Evolutionary conservation across 257 asterid genomes (phyloP), one percentile per base, ranked within the genome.

Genomic region (Rauvolfia tetraphylla): DNA sequence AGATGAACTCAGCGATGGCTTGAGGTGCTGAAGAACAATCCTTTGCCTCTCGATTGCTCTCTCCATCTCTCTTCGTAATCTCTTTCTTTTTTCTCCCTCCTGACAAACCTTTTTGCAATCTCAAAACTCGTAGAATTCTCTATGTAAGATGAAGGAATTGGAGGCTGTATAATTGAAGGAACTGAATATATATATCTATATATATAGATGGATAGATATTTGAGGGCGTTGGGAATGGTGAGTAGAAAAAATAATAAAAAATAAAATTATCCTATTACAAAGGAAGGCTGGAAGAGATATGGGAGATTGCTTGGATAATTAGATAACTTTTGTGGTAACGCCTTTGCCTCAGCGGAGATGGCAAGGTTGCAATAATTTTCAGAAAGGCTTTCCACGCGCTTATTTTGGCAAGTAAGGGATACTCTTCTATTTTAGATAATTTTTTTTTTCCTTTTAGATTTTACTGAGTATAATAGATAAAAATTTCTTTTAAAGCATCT

Each of bases 21-120:
- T 90, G 34, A 95, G 90, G 68, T 95, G 99, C 80, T 92, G 96
- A 42, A 92, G 89, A 81, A 92, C 85, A 74, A 92, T 86, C 54
- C 96, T 85, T 76, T 90, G 96, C 75, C 97, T 90, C 77, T 92
- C 93, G 49, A 77, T 75, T 42, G 96, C 97, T 82, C 83, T 92
- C 80, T 92, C 96, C 97, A 92, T 92, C 25, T 75, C 79, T 57
- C 10, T 49, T 80, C 20, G 59, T 53, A 22, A 36, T 34, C 46
- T 23, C 29, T 36, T n/a, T n/a, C n/a, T n/a, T n/a, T n/a, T n/a
- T n/a, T n/a, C n/a, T n/a, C n/a, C n/a, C n/a, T n/a, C n/a, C n/a
- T n/a, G n/a, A n/a, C n/a, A n/a, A n/a, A n/a, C n/a, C n/a, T n/a
- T n/a, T n/a, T n/a, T n/a, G n/a, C n/a, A n/a, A n/a, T n/a, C n/a